These are phyloP conservation scores for Penicillium riverlandense DNA, from an alignment of 495 filamentous ascomycete genomes.

Conservation along the genomic window DNA sequence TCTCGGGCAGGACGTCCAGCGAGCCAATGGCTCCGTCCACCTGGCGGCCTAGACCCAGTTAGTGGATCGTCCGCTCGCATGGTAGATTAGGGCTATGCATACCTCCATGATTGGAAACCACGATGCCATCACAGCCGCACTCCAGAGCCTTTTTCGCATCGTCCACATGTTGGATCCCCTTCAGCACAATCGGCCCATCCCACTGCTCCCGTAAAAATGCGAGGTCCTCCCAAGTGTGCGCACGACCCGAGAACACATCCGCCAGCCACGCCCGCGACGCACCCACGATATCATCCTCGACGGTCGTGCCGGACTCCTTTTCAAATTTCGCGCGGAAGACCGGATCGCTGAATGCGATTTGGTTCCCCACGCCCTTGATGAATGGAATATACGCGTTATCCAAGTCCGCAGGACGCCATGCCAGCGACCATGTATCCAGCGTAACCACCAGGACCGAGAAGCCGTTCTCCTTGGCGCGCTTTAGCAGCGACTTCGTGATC, in stretches of 20 bases:
- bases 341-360: conserved; percentile 48
- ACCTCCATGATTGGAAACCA: conserved; percentile 51
- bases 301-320: conserved; percentile 33
- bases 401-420: conserved; percentile 55
- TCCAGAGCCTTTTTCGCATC: conserved; percentile 43
- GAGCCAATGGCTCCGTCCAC: conserved; percentile 59
- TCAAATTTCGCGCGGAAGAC: conserved; percentile 52
- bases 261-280: conserved; percentile 43
- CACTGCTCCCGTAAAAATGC: conserved; percentile 47
- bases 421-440: conserved; percentile 35
- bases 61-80: not conserved
- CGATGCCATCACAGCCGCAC: conserved; percentile 44
- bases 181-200: conserved; percentile 51
- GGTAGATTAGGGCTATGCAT: conserved; percentile 17
- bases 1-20: conserved; percentile 57
- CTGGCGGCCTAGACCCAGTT: conserved; percentile 42
- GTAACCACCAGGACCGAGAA: conserved; percentile 41
- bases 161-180: conserved; percentile 43
- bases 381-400: conserved; percentile 53
- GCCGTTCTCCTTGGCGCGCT: conserved; percentile 49
- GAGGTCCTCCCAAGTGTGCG: conserved; percentile 55
- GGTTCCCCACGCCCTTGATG: conserved; percentile 35
- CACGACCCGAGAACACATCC: conserved; percentile 40
- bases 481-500: conserved; percentile 51
- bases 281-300: conserved; percentile 42